A percentile compares a stretch with the other conserved stretches of the same genome.
These are phyloP conservation scores for Bipolaris bicolor DNA, from an alignment of 2,329 filamentous ascomycete species.

Conservation along the genomic window DNA sequence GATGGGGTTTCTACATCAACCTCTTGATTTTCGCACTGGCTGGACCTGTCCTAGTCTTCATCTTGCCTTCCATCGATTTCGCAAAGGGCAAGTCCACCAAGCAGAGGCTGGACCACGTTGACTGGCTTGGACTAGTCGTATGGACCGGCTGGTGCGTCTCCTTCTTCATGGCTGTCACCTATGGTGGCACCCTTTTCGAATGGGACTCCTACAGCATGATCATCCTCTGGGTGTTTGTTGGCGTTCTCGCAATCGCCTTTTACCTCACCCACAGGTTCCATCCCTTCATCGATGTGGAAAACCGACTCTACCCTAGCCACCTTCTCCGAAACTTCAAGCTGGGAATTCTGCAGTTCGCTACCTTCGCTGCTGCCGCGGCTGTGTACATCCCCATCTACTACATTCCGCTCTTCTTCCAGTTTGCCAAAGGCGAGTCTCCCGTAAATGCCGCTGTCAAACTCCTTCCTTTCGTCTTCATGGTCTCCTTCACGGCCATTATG, in stretches of 20 bases:
- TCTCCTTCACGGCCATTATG: slow-evolving; percentile 18
- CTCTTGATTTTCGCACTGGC: slow-evolving; percentile 34
- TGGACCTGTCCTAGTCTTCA: slow-evolving; percentile 41
- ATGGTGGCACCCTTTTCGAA: slow-evolving; percentile 57
- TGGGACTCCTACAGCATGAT: slow-evolving; percentile 57
- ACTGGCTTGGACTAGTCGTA: slow-evolving; percentile 52
- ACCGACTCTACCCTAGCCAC: slow-evolving; percentile 58
- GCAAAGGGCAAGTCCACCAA: background rate
- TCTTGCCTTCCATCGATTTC: slow-evolving; percentile 8
- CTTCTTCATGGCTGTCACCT: slow-evolving; percentile 57
- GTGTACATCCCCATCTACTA: slow-evolving; percentile 24
- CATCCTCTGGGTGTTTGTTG: slow-evolving; percentile 54
- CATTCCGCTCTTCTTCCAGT: slow-evolving; percentile 40
- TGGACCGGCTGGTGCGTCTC: slow-evolving; percentile 40
- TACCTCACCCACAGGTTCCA: slow-evolving; percentile 53
- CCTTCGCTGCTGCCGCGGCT: background rate
- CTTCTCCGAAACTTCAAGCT: slow-evolving; percentile 43
- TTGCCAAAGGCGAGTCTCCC: slow-evolving; percentile 26
- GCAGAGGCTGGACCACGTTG: slow-evolving; percentile 4
- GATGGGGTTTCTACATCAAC: slow-evolving; percentile 33
- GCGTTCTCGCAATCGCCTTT: slow-evolving; percentile 52
- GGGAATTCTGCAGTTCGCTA: background rate
- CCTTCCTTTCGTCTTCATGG: slow-evolving; percentile 32
- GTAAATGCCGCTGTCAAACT: slow-evolving; percentile 31
- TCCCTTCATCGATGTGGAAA: slow-evolving; percentile 53